A percentile compares a stretch with the other conserved stretches of the same genome.
These are phyloP conservation scores for Boechera divaricarpa DNA, from an alignment of 345 rosid genomes.

Conservation along the genomic window DNA sequence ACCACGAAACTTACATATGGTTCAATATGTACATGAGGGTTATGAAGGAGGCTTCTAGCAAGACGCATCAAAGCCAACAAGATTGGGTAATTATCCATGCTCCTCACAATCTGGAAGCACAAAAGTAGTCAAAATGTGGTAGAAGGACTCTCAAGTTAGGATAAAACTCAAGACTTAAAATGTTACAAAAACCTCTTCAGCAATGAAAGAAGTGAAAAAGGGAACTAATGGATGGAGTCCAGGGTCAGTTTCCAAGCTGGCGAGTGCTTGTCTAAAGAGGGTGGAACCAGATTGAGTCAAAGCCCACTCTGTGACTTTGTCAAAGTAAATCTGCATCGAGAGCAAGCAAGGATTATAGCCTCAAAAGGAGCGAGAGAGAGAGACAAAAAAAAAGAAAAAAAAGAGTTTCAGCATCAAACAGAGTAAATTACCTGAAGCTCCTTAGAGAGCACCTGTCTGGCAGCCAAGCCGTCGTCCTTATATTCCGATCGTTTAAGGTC, in stretches of 20 bases:
- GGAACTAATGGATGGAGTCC: slow-evolving; percentile 85
- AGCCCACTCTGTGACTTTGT: slow-evolving; percentile 64
- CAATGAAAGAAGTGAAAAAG: slow-evolving; percentile 65
- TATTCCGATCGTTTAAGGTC: slow-evolving; percentile 69
- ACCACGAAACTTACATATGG: slow-evolving; percentile 70
- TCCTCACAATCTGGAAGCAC: slow-evolving; percentile 59
- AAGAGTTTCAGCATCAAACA: not conserved
- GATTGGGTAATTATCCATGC: slow-evolving; percentile 60
- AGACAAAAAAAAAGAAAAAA: not conserved
- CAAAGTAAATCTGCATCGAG: slow-evolving; percentile 67
- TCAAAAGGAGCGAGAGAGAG: not conserved
- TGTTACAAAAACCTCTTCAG: slow-evolving; percentile 64
- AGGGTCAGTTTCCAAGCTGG: slow-evolving; percentile 72
- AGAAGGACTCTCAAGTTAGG: slow-evolving; percentile 9
- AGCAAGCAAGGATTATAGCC: not conserved
- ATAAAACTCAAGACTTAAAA: slow-evolving; percentile 7
- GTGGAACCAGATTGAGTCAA: slow-evolving; percentile 52
- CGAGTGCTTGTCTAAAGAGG: slow-evolving; percentile 70
- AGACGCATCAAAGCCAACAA: slow-evolving; percentile 75
- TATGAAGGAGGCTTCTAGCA: slow-evolving; percentile 73
- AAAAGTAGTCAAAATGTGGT: slow-evolving; percentile 27
- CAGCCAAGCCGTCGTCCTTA: slow-evolving; percentile 71
- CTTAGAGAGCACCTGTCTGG: slow-evolving; percentile 67
- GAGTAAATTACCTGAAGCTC: slow-evolving; percentile 70
- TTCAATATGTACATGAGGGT: slow-evolving; percentile 80